Conservation (phyloP, 768 basidiomycete genomes). For the Pholiota conissans region DNA sequence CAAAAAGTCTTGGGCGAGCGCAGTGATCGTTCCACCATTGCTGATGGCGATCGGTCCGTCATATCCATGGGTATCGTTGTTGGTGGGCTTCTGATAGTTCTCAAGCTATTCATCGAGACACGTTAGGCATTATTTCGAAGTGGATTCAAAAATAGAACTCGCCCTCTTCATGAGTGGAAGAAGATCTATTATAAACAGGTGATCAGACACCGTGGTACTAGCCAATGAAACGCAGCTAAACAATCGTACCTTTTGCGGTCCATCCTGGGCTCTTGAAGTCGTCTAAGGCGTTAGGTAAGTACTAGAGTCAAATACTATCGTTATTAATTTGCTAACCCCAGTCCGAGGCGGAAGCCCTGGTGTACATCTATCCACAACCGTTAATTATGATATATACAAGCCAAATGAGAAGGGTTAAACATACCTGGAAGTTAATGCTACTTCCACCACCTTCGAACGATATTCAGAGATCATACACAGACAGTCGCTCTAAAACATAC, state of each 20-base stretch:
- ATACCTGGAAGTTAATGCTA: conserved; percentile 72
- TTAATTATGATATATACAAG: not conserved
- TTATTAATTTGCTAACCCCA: conserved; percentile 49
- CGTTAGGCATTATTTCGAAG: not conserved
- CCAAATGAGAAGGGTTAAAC: not conserved
- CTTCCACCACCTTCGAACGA: conserved; percentile 27
- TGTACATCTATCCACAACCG: conserved; percentile 54
- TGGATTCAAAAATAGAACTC: not conserved
- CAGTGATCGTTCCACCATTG: conserved; percentile 64
- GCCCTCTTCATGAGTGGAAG: conserved; percentile 73
- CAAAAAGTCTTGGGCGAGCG: conserved; percentile 69
- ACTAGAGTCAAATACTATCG: not conserved
- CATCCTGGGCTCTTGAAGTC: conserved; percentile 74
- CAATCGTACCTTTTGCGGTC: conserved; percentile 54
- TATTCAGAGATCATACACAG: not conserved
- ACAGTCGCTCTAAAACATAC: conserved; percentile 25
- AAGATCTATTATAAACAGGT: conserved; percentile 47
- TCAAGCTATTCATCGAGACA: conserved; percentile 45
- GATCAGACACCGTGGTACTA: not conserved
- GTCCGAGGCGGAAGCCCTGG: conserved; percentile 67
- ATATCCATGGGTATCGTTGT: conserved; percentile 69
- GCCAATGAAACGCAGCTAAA: not conserved
- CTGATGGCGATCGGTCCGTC: conserved; percentile 75
- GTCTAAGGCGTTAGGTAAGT: conserved; percentile 38
- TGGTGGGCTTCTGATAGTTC: conserved; percentile 74